Conservation (phyloP, 306 rosid genomes). For the Argentina anserina region DNA sequence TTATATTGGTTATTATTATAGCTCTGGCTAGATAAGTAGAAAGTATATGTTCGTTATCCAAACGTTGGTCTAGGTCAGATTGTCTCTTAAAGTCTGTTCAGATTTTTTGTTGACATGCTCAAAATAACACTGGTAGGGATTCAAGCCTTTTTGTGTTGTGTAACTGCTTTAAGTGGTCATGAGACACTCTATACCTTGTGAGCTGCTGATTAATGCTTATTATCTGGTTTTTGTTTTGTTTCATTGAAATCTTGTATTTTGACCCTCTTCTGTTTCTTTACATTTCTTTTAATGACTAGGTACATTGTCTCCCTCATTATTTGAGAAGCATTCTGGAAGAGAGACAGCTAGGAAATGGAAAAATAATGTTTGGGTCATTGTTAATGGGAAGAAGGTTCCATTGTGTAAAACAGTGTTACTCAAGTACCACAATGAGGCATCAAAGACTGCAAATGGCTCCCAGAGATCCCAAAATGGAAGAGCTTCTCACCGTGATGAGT, state of each 20-base stretch:
- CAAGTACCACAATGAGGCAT: constrained; percentile 79
- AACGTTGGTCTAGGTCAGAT: background rate
- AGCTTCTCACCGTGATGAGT: constrained; percentile 83
- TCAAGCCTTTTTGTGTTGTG: background rate
- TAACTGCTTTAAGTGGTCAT: constrained; percentile 11
- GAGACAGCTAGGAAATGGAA: constrained; percentile 98
- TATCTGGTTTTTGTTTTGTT: constrained; percentile 3
- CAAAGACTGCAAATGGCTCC: constrained; percentile 62
- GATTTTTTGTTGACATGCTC: background rate
- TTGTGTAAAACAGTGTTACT: constrained; percentile 78
- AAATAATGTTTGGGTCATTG: constrained; percentile 90
- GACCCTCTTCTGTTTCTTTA: constrained; percentile 13
- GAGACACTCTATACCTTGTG: constrained; percentile 9
- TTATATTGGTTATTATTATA: background rate
- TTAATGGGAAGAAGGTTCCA: constrained; percentile 86
- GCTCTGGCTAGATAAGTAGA: constrained; percentile 9
- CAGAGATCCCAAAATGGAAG: constrained; percentile 65
- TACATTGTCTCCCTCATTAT: constrained; percentile 85
- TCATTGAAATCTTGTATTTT: constrained; percentile 15
- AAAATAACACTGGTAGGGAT: background rate
- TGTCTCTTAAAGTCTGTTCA: background rate
- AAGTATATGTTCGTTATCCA: background rate
- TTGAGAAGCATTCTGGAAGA: constrained; percentile 98
- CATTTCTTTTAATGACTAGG: constrained; percentile 34
- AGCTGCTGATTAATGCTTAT: constrained; percentile 10